These are phyloP conservation scores for Carnegiea gigantea DNA, from an alignment of 179 eudicot species.

Conservation along the genomic window DNA sequence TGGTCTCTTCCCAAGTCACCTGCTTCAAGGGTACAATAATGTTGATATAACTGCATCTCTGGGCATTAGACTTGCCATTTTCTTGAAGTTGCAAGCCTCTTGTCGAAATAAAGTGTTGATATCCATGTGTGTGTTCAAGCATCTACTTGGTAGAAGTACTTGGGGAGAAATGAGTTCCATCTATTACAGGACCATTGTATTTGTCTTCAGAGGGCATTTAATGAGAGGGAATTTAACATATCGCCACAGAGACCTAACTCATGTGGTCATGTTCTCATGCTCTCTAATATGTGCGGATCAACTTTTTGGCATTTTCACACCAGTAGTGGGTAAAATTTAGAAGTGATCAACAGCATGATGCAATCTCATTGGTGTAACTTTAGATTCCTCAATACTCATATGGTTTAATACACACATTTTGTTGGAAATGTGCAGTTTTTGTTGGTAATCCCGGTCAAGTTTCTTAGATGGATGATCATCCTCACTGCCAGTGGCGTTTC, in stretches of 20 bases:
- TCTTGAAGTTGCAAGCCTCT: no score
- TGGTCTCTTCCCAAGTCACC: not conserved
- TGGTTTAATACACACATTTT: no score
- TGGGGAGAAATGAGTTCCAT: not conserved
- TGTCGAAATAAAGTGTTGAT: not conserved
- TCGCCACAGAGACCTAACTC: no score
- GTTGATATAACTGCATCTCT: not conserved
- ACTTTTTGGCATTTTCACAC: not conserved
- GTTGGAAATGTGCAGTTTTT: conserved; percentile 51
- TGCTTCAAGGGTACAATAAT: not conserved
- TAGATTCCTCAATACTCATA: not conserved
- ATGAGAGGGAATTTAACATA: no score
- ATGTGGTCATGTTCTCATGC: no score
- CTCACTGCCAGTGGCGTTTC: conserved; percentile 64
- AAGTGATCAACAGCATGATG: not conserved
- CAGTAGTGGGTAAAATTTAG: not conserved
- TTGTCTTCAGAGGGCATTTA: not conserved
- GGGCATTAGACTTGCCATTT: no score
- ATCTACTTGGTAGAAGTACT: not conserved
- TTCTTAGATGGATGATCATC: conserved; percentile 73
- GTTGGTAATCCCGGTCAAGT: conserved; percentile 78
- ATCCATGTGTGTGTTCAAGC: not conserved
- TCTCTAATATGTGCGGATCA: no score
- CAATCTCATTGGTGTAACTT: no score
- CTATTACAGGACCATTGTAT: no score